phyloP scores from a whole-genome alignment of 306 rosid genomes.

The Fragaria vesca region DNA sequence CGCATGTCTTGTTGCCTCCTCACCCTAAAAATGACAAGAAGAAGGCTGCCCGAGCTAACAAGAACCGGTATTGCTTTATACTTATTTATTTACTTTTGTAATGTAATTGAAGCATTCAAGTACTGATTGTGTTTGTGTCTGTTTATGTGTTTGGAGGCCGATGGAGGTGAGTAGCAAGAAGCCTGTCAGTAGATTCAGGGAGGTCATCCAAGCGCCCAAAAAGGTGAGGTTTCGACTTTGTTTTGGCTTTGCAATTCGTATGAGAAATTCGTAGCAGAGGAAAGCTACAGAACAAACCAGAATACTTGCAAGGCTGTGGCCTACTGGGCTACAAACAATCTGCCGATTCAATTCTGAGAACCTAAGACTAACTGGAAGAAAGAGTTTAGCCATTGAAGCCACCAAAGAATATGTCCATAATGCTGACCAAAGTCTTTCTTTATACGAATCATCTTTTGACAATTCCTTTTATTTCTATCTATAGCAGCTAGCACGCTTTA shows the following conservation, averaged over 20 bases:
- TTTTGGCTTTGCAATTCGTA: background rate
- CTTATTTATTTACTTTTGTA: background rate
- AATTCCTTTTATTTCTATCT: background rate
- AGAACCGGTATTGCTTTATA: constrained; percentile 56
- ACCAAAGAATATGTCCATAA: background rate
- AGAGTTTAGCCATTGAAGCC: background rate
- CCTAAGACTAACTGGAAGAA: background rate
- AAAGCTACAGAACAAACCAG: background rate
- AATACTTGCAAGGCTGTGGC: background rate
- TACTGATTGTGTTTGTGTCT: constrained; percentile 5
- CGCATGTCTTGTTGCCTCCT: constrained; percentile 39
- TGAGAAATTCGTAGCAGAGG: background rate
- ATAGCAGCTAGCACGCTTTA: background rate
- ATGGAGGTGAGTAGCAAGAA: constrained; percentile 74
- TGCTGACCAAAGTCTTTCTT: background rate
- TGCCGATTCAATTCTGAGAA: background rate
- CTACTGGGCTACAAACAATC: background rate
- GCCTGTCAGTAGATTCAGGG: constrained; percentile 49
- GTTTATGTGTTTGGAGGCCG: constrained; percentile 53
- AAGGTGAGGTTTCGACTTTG: constrained; percentile 41
- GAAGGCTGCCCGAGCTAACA: constrained; percentile 60
- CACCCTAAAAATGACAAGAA: constrained; percentile 45
- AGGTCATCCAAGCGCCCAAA: constrained; percentile 74
- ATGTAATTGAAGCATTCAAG: constrained; percentile 7
- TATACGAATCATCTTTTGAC: background rate